Evolutionary conservation across 192 early-diverging fungal genomes (phyloP), one percentile per base, ranked within the genome.

Genomic region (Dissophora ornata): DNA sequence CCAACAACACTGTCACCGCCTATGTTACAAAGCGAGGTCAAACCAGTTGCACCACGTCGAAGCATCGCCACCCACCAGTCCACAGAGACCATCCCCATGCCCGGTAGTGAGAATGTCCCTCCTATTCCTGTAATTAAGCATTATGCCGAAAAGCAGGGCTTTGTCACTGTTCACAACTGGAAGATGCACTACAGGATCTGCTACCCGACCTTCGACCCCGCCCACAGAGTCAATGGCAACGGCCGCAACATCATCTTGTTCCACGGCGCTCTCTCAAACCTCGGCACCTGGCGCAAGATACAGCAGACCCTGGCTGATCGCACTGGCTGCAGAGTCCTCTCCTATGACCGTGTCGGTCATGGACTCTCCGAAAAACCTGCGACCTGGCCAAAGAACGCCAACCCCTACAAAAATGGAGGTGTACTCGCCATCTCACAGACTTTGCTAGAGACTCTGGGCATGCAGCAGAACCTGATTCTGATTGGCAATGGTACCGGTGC

Each of bases 171-270:
- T 36, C 67, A 70, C 34, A 28, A 42, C 33, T 70, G 57, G 41
- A 70, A 70, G 41, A 46, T 70, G 8, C 50, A 55, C 9, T 70
- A 70, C 58, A 70, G 55, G 51, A 57, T 70, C 10, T 59, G 56
- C 22, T 70, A 70, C 34, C 67, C 67, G 8, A 55, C 67, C 6
- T 7, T 70, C 13, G 67, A 70, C 33, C 58, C 67, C 8, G 12
- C 57, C 32, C 61, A 61, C 58, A 26, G 50, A 41, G 59, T 55
- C 41, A 70, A 70, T 16, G 67, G 67, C 30, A 70, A 70, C 42
- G 58, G 67, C 5, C 67, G 67, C 30, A 70, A 70, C 62, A 74
- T 74, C 34, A 18, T 74, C 9, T 62, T 74, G 16, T 59, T 74
- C 52, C 70, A 74, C 18, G 70, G 62, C 9, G 61, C 57, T 0